Percentiles rank a stretch among this genome's conserved stretches.
Conservation (phyloP, 306 rosid species). For the peach (Prunus persica) region DNA sequence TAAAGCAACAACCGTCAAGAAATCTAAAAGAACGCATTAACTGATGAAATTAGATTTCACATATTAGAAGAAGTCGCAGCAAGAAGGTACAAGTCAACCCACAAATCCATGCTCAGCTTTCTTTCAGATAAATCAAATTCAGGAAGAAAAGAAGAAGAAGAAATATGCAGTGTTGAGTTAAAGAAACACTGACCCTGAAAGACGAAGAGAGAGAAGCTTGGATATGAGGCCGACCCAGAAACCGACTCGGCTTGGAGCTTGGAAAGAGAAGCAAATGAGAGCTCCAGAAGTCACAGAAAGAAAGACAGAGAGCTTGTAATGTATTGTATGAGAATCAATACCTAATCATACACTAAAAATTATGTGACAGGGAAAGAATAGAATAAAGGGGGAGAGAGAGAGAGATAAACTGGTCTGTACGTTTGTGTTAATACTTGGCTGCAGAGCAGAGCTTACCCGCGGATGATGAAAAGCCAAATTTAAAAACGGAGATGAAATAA, state of each 20-base stretch:
- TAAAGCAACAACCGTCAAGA: background rate
- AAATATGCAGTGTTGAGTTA: background rate
- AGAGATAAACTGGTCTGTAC: conserved; percentile 44
- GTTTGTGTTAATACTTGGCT: conserved; percentile 42
- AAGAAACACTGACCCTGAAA: conserved; percentile 32
- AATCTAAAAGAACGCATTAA: conserved; percentile 1
- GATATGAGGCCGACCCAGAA: conserved; percentile 31
- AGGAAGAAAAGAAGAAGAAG: background rate
- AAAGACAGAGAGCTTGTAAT: conserved; percentile 11
- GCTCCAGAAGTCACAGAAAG: background rate
- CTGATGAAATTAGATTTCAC: background rate
- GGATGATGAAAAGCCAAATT: conserved; percentile 1
- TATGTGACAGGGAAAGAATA: conserved; percentile 10
- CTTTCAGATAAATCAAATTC: background rate
- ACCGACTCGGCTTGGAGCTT: conserved; percentile 27
- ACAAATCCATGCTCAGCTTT: background rate
- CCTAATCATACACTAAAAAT: background rate
- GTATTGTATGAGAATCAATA: conserved; percentile 8
- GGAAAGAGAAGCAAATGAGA: conserved; percentile 19
- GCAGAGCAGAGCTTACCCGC: conserved; percentile 38
- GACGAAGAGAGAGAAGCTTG: conserved; percentile 28
- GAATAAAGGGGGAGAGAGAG: conserved; percentile 19
- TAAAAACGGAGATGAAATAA: background rate
- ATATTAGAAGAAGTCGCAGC: background rate
- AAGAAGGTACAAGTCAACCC: background rate